These are phyloP conservation scores for Acanthamoeba rhysodes DNA, from an alignment of 208 protist genomes.

Conservation along the genomic window DNA sequence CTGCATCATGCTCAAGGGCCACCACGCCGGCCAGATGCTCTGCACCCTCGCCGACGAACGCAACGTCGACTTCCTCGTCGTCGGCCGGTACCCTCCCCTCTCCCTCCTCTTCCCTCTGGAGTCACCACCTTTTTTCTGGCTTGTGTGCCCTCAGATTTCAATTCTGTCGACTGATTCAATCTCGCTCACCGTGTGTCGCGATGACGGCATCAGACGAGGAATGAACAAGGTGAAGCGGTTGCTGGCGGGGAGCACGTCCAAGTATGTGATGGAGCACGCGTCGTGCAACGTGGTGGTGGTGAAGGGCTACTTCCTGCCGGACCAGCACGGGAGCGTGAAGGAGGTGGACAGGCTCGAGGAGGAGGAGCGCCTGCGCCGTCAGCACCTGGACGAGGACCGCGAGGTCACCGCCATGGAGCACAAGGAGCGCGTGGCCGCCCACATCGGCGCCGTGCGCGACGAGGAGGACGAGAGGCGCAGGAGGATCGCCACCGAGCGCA, in stretches of 20 bases:
- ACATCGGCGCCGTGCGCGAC: conserved; percentile 40
- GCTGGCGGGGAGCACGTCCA: conserved; percentile 58
- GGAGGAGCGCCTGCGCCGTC: not conserved
- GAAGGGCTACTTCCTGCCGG: conserved; percentile 72
- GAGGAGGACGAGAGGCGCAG: conserved; percentile 40
- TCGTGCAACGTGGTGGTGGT: conserved; percentile 75
- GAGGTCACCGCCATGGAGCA: not conserved
- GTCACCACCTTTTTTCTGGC: not conserved
- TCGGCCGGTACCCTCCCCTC: conserved; percentile 5
- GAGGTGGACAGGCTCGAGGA: conserved; percentile 58
- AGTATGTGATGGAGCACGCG: conserved; percentile 71
- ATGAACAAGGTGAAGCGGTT: conserved; percentile 62
- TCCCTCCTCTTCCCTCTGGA: not conserved
- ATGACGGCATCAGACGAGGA: no score
- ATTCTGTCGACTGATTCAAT: not conserved
- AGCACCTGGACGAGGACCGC: conserved; percentile 37
- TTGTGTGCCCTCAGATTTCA: not conserved
- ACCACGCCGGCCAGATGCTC: conserved; percentile 48
- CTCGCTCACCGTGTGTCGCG: not conserved
- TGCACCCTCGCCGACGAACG: conserved; percentile 33
- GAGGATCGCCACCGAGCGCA: conserved; percentile 33
- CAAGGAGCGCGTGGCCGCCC: conserved; percentile 21
- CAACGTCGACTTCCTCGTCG: conserved; percentile 66
- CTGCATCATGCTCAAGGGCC: conserved; percentile 57
- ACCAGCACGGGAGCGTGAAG: conserved; percentile 35